phyloP scores from a whole-genome alignment of 441 rosid species.

The Dalechampia spathulata region DNA sequence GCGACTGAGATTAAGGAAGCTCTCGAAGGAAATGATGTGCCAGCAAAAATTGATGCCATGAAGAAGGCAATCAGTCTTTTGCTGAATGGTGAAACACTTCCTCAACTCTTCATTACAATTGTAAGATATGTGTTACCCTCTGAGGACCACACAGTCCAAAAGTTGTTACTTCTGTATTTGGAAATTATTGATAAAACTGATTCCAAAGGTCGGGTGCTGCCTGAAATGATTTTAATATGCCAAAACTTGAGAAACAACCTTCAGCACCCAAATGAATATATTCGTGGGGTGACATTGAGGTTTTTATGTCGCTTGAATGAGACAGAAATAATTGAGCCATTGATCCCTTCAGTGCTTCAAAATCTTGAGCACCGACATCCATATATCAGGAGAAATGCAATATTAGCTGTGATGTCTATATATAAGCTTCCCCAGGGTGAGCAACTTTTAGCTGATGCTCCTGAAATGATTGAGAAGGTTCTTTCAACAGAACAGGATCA shows the following conservation, averaged over 20 bases:
- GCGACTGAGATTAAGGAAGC: slow-evolving; percentile 82
- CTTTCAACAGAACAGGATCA: slow-evolving; percentile 72
- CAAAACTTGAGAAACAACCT: slow-evolving; percentile 79
- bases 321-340: slow-evolving; percentile 71
- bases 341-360: slow-evolving; percentile 68
- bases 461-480: slow-evolving; percentile 74
- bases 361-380: slow-evolving; percentile 73
- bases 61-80: slow-evolving; percentile 76
- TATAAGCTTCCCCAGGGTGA: slow-evolving; percentile 73
- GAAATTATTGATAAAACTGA: slow-evolving; percentile 73
- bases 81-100: slow-evolving; percentile 68
- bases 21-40: slow-evolving; percentile 60
- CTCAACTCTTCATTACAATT: slow-evolving; percentile 80
- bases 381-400: slow-evolving; percentile 62
- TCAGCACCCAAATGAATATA: slow-evolving; percentile 83
- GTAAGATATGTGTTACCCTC: slow-evolving; percentile 77
- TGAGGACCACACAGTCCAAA: slow-evolving; percentile 72
- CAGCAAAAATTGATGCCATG: slow-evolving; percentile 61
- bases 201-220: slow-evolving; percentile 50
- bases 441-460: slow-evolving; percentile 73
- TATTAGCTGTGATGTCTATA: slow-evolving; percentile 70
- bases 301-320: slow-evolving; percentile 69
- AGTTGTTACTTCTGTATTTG: slow-evolving; percentile 58
- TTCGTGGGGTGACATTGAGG: slow-evolving; percentile 74
- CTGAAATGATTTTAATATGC: slow-evolving; percentile 81